phyloP scores from a whole-genome alignment of 345 rosid genomes.

The Lagerstroemia speciosa region DNA sequence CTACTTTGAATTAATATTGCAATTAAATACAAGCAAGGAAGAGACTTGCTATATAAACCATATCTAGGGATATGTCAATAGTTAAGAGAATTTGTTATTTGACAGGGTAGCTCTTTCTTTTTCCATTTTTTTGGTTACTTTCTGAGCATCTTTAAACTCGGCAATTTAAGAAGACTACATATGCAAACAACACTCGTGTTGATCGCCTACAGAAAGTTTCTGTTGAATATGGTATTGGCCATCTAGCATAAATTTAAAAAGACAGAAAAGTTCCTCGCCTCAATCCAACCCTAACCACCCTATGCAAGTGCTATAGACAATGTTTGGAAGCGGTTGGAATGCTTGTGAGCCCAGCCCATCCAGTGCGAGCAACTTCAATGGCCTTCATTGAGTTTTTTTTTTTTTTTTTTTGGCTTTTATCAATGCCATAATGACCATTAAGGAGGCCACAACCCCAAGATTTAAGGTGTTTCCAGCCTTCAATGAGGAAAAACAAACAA shows the following conservation, averaged over 20 bases:
- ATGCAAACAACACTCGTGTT: no score
- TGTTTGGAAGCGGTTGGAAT: not conserved
- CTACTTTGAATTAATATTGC: not conserved
- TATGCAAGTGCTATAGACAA: not conserved
- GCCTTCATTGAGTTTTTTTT: no score
- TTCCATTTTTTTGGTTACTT: not conserved
- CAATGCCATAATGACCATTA: not conserved
- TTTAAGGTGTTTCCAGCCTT: not conserved
- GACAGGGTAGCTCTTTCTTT: not conserved
- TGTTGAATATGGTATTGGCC: not conserved
- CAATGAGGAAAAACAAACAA: not conserved
- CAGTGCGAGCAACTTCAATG: not conserved
- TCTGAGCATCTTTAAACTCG: not conserved
- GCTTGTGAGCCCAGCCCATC: not conserved
- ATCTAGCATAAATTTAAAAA: not conserved
- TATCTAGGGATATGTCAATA: not conserved
- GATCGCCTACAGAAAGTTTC: no score
- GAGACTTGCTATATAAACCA: not conserved
- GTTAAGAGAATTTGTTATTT: not conserved
- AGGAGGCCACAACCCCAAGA: not conserved
- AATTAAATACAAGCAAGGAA: not conserved
- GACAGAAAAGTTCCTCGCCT: not conserved
- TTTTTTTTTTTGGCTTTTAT: no score
- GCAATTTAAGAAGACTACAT: not conserved
- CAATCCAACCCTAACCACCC: not conserved